A percentile compares a stretch with the other conserved stretches of the same genome.
These are phyloP conservation scores for Brassica napus DNA, from an alignment of 345 rosid genomes.

Conservation along the genomic window Da-Ae NC_063448.1:55626501-55627000, in stretches of 20 bases:
- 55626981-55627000: background rate
- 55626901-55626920: slow-evolving; percentile 81
- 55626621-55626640: background rate
- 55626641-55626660: background rate
- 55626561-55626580: slow-evolving; percentile 28
- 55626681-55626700: background rate
- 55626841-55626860: slow-evolving; percentile 92
- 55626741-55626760: background rate
- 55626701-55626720: background rate
- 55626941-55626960: slow-evolving; percentile 52
- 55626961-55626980: background rate
- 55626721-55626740: background rate
- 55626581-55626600: slow-evolving; percentile 37
- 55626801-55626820: slow-evolving; percentile 84
- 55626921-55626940: slow-evolving; percentile 54
- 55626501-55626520: background rate
- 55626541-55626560: slow-evolving; percentile 11
- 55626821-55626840: slow-evolving; percentile 64
- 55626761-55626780: background rate
- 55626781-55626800: slow-evolving; percentile 63
- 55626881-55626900: slow-evolving; percentile 81
- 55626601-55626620: slow-evolving; percentile 13
- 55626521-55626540: background rate
- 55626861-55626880: slow-evolving; percentile 63
- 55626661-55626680: background rate